Evolutionary conservation across 2,329 filamentous ascomycete genomes (phyloP).

Genomic region (Setomelanomma holmii): DNA sequence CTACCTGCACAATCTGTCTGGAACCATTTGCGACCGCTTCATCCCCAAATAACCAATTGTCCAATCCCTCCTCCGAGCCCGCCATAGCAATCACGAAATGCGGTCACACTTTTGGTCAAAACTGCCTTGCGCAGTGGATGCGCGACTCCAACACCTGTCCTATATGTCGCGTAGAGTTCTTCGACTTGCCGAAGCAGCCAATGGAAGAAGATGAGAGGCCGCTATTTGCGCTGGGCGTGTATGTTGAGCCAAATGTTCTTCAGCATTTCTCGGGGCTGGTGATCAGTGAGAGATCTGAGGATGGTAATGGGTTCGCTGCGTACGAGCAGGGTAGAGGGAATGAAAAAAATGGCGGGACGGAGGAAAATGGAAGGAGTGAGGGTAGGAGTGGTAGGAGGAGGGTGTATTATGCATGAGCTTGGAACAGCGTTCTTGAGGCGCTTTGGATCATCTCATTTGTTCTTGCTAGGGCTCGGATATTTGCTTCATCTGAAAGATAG

Average conservation of each 20-base stretch:
- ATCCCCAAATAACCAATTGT: too few relatives aligned
- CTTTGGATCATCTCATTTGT: too few relatives aligned
- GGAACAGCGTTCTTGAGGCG: too few relatives aligned
- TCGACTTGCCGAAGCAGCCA: not conserved
- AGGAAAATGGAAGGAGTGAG: not conserved
- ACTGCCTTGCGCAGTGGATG: constrained; percentile 6
- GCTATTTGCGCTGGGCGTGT: not conserved
- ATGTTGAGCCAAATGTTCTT: not conserved
- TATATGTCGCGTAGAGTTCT: constrained; percentile 7
- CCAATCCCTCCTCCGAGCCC: not conserved
- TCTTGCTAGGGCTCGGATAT: too few relatives aligned
- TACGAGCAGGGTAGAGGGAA: not conserved
- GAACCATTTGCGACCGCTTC: not conserved
- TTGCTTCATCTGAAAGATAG: too few relatives aligned
- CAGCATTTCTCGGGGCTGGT: not conserved
- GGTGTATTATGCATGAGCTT: not conserved
- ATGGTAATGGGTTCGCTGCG: not conserved
- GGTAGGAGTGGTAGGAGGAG: not conserved
- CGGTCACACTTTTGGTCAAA: constrained; percentile 9
- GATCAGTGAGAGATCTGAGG: not conserved
- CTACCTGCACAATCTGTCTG: constrained; percentile 1
- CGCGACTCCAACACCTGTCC: constrained; percentile 10
- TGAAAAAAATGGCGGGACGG: not conserved
- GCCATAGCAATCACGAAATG: constrained; percentile 4
- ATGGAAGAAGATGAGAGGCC: not conserved